Base-by-base conservation (phyloP, 176 grass and related monocot genomes). In the Bolboschoenus planiculmis region DNA sequence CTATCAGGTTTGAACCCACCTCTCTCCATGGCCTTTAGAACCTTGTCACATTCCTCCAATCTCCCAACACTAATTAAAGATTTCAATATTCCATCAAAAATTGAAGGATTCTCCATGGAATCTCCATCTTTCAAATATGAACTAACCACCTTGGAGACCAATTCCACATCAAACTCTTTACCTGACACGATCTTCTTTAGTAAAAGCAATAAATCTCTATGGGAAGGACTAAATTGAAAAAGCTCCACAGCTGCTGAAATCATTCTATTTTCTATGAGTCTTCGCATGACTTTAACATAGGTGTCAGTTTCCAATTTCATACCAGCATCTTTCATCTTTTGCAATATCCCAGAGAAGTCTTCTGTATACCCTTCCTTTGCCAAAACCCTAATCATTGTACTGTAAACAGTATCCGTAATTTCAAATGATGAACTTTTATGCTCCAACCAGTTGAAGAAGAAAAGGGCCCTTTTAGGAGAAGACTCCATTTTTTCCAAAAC, bases 11-110 rank as follows among this genome's bases (percentile, higher is more conserved):
- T 78, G 77, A 93, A 93, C 20, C 94, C 91, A 3, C 91, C 89
- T 81, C 87, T 81, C 87, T 94, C 88, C 91, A 94, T 97, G 3
- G 87, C 91, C 74, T 56, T 93, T 40, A 94, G 75, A 37, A 97
- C 84, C 81, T 87, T 90, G 80, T 83, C 91, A 89, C 91, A 89
- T 81, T 83, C 80, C 42, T 58, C 94, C 85, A 92, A 85, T 89
- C 80, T 97, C 67, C 58, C 85, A n/a, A 93, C 91, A 21, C 91
- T 87, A 84, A 66, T 86, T 87, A 92, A 57, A 9, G 91, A 92
- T 84, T 90, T 91, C 37, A 97, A 48, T 85, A 90, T 83, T 57
- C 70, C 65, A 79, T 70, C 46, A 62, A 93, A 90, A 62, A 88
- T n/a, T 0, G 85, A 88, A 56, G n/a, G 20, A 36, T 15, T 46